phyloP scores from a whole-genome alignment of 768 basidiomycete species.

The Dioszegia crocea region DNA sequence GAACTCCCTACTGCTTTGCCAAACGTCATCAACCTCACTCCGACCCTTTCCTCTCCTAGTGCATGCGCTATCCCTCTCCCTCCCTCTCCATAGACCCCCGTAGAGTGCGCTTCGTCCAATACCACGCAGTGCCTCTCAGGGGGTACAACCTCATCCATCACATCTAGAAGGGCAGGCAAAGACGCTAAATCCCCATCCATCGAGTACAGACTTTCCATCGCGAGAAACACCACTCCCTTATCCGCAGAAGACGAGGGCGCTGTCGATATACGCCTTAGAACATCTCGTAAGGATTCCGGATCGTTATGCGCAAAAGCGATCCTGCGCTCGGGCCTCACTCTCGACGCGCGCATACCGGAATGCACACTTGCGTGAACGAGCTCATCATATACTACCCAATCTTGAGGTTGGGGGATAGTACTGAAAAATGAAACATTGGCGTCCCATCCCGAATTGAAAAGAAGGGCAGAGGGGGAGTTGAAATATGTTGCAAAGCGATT shows the following conservation, averaged over 20 bases:
- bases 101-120: conserved; percentile 91
- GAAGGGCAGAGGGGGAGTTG: conserved; percentile 60
- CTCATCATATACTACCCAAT: conserved; percentile 76
- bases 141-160: conserved; percentile 57
- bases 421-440: conserved; percentile 86
- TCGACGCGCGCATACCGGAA: conserved; percentile 73
- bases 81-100: conserved; percentile 75
- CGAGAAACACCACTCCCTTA: conserved; percentile 59
- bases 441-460: conserved; percentile 92
- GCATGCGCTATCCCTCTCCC: conserved; percentile 71
- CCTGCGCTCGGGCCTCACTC: conserved; percentile 49
- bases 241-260: not conserved
- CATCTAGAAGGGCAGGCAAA: conserved; percentile 61
- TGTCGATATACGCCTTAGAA: conserved; percentile 53
- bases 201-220: conserved; percentile 83
- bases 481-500: conserved; percentile 65
- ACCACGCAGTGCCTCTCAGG: conserved; percentile 65
- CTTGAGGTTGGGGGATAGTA: conserved; percentile 69
- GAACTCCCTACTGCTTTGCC: conserved; percentile 83
- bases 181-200: conserved; percentile 95
- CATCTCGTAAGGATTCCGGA: conserved; percentile 54
- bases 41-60: conserved; percentile 64
- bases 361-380: conserved; percentile 87
- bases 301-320: conserved; percentile 71
- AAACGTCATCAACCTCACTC: conserved; percentile 81